These are phyloP conservation scores for Populus deltoides DNA, from an alignment of 345 rosid species.

Conservation along the genomic window DNA sequence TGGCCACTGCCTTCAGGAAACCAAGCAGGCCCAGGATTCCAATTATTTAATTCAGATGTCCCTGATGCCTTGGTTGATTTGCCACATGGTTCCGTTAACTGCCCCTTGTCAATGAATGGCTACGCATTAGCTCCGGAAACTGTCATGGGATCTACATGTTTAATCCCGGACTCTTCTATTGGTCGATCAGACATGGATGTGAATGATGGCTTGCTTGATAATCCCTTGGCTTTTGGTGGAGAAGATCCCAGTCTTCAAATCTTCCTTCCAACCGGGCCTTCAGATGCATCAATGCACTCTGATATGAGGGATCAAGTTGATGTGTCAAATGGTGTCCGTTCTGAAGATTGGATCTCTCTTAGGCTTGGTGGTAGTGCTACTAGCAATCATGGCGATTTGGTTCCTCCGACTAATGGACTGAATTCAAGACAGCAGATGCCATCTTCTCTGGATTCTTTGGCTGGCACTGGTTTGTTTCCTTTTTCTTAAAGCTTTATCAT, in stretches of 20 bases:
- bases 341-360: constrained; percentile 92
- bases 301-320: constrained; percentile 64
- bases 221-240: constrained; percentile 68
- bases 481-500: constrained; percentile 1
- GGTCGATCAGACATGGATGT: constrained; percentile 48
- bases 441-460: constrained; percentile 49
- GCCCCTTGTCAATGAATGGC: constrained; percentile 58
- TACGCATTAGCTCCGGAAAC: constrained; percentile 59
- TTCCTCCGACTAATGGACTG: constrained; percentile 43
- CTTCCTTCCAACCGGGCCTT: constrained; percentile 83
- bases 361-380: constrained; percentile 75
- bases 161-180: constrained; percentile 50
- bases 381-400: constrained; percentile 47
- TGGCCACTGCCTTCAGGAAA: constrained; percentile 75
- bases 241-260: constrained; percentile 93
- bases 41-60: constrained; percentile 61
- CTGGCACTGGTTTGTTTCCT: constrained; percentile 75
- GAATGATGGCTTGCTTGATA: constrained; percentile 72
- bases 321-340: constrained; percentile 61
- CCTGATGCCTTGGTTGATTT: constrained; percentile 59
- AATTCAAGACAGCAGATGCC: constrained; percentile 53
- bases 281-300: constrained; percentile 57
- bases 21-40: constrained; percentile 70
- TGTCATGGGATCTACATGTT: constrained; percentile 39
- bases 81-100: constrained; percentile 50